Conservation (phyloP, 805 yeast genomes). For the Candida awuae region DNA sequence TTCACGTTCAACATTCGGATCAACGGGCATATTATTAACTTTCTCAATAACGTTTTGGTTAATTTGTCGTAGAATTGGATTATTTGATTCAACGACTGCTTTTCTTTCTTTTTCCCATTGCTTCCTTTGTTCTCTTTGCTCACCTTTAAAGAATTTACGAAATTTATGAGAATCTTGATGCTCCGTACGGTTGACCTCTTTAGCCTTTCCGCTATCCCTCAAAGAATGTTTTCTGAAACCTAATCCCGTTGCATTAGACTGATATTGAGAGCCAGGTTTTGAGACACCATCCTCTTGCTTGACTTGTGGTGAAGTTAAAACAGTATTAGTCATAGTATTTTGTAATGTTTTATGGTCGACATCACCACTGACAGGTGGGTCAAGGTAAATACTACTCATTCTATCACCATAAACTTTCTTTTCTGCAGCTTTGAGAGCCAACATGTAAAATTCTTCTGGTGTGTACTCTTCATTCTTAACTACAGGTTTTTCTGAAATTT, state of each 20-base stretch:
- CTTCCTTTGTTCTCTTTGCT: constrained; percentile 20
- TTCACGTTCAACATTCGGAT: constrained; percentile 6
- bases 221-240: constrained; percentile 27
- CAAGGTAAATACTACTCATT: background rate
- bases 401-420: constrained; percentile 45
- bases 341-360: constrained; percentile 23
- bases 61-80: background rate
- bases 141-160: constrained; percentile 18
- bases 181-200: constrained; percentile 7
- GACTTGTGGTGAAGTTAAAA: background rate
- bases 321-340: constrained; percentile 20
- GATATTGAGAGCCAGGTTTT: constrained; percentile 12
- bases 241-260: constrained; percentile 24
- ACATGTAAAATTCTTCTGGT: constrained; percentile 46
- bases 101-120: constrained; percentile 21
- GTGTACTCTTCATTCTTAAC: constrained; percentile 18
- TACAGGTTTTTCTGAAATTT: background rate
- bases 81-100: constrained; percentile 12
- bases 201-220: constrained; percentile 16
- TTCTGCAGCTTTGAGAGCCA: constrained; percentile 49
- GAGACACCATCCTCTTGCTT: background rate
- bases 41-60: constrained; percentile 13
- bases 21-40: constrained; percentile 8
- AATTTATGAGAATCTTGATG: constrained; percentile 8
- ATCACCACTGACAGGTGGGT: background rate